Evolutionary conservation across 371 early-diverging fungal genomes (phyloP).

Genomic region (Aphelidium insulamus): DNA sequence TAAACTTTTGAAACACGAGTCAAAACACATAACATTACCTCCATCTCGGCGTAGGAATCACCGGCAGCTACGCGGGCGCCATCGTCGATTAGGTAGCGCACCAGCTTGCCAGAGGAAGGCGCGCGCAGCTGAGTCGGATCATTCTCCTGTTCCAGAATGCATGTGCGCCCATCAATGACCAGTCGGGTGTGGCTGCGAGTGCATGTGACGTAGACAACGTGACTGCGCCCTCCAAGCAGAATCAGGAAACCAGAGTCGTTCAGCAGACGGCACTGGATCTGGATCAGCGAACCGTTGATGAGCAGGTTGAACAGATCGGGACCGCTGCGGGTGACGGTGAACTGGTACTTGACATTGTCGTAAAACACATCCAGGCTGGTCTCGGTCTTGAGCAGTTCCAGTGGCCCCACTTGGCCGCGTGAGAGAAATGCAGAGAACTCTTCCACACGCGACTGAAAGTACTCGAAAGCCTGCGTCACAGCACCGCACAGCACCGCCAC

Average conservation of each 20-base stretch:
- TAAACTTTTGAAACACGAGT: conserved; percentile 1
- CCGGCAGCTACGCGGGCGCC: conserved; percentile 73
- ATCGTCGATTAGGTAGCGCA: conserved; percentile 70
- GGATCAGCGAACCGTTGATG: conserved; percentile 57
- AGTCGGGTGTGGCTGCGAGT: conserved; percentile 63
- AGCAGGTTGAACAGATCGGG: conserved; percentile 56
- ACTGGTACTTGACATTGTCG: conserved; percentile 65
- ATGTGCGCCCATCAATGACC: conserved; percentile 77
- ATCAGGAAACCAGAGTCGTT: conserved; percentile 86
- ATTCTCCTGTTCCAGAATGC: conserved; percentile 76
- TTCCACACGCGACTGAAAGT: conserved; percentile 28
- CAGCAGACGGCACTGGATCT: conserved; percentile 54
- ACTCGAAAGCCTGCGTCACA: conserved; percentile 53
- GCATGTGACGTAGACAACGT: conserved; percentile 80
- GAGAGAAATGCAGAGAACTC: conserved; percentile 63
- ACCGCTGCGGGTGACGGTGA: conserved; percentile 53
- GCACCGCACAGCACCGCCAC: conserved; percentile 82
- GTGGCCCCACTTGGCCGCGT: conserved; percentile 73
- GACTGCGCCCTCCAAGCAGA: conserved; percentile 60
- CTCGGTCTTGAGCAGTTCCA: conserved; percentile 44
- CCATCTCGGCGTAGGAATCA: conserved; percentile 92
- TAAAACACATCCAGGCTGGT: conserved; percentile 72
- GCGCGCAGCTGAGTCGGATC: conserved; percentile 87
- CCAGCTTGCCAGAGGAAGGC: conserved; percentile 93
- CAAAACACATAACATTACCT: conserved; percentile 14